Percentiles rank a stretch among this genome's conserved stretches.
Evolutionary conservation across 2,329 filamentous ascomycete genomes (phyloP).

Genomic region (Coniosporium tulheliwenetii): DNA sequence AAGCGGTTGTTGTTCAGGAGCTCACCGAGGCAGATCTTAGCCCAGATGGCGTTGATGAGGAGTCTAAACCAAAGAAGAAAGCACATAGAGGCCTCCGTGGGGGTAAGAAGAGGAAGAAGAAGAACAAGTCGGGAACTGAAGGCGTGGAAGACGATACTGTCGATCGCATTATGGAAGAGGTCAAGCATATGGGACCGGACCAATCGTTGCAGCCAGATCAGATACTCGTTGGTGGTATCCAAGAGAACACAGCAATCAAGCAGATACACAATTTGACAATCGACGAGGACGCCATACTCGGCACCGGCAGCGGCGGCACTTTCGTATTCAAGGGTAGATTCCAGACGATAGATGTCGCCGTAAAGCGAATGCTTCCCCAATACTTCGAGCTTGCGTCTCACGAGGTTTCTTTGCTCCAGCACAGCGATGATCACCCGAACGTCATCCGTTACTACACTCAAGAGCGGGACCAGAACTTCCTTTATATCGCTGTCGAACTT

Average conservation of each 20-base stretch:
- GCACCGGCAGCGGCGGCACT: constrained; percentile 87
- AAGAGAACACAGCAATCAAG: constrained; percentile 31
- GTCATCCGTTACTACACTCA: constrained; percentile 95
- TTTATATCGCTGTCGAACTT: constrained; percentile 91
- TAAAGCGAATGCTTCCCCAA: constrained; percentile 92
- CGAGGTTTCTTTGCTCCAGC: constrained; percentile 76
- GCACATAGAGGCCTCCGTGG: constrained; percentile 33
- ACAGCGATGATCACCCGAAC: constrained; percentile 91
- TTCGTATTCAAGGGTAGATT: constrained; percentile 91
- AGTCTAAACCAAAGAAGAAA: constrained; percentile 28
- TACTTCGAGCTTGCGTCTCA: constrained; percentile 93
- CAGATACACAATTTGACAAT: constrained; percentile 47
- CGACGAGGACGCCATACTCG: constrained; percentile 43
- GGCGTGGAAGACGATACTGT: constrained; percentile 15
- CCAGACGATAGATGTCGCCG: constrained; percentile 81
- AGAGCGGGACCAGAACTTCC: constrained; percentile 72
- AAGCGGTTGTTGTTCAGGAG: too few relatives aligned
- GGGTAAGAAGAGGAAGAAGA: constrained; percentile 28
- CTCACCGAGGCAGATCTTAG: constrained; percentile 2
- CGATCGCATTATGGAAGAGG: constrained; percentile 22
- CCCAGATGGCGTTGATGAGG: constrained; percentile 11
- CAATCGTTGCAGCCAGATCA: constrained; percentile 22
- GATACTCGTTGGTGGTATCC: constrained; percentile 24
- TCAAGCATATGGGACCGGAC: constrained; percentile 18
- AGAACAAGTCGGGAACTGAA: constrained; percentile 15